Base-by-base conservation (phyloP, 2,329 filamentous ascomycete genomes). In the Didymella exigua region DNA sequence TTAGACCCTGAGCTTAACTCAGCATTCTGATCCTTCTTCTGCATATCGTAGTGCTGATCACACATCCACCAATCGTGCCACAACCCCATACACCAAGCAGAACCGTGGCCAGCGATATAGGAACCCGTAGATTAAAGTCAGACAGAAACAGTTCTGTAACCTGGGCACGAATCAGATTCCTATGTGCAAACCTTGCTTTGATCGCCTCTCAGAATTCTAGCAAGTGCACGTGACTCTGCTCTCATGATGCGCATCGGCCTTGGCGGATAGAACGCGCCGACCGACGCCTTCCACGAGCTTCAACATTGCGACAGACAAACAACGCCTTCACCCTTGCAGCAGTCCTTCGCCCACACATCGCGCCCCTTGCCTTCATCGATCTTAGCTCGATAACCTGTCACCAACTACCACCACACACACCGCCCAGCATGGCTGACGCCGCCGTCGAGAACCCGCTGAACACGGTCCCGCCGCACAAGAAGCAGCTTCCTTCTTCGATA, bases 391-490 rank as follows among this genome's bases (percentile, higher is more conserved):
- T 7, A 23, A 16, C 24, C 14, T 21, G 3, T 7, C 36, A 27
- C 27, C 37, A 24, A 27, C 23, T 19, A n/a, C 2, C 13, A 38
- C 3, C 13, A 31, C n/a, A 50, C 21, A 49, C 14, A 36, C 38
- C 49, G 37, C 43, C 56, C 38, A 56, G 50, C 68, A 97, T 97
- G 93, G 93, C 87, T 77, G 91, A 96, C 82, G 86, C 91, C 75
- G 84, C 89, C 70, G 86, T 96, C 74, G 91, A 96, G 79, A 92
- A 85, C 79, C 87, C 91, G 73, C 82, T 84, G 75, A 89, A 86
- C 82, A 85, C 82, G 65, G 81, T 88, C 77, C 84, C 87, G 73
- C 88, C 89, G 76, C 89, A 92, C 79, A 93, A 89, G 82, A 96
- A 91, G 82, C 82, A 87, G 72, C 83, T 87, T 69, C 86, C 88